Base-by-base conservation (phyloP, 345 rosid species). In the Atalantia buxifolia region DNA sequence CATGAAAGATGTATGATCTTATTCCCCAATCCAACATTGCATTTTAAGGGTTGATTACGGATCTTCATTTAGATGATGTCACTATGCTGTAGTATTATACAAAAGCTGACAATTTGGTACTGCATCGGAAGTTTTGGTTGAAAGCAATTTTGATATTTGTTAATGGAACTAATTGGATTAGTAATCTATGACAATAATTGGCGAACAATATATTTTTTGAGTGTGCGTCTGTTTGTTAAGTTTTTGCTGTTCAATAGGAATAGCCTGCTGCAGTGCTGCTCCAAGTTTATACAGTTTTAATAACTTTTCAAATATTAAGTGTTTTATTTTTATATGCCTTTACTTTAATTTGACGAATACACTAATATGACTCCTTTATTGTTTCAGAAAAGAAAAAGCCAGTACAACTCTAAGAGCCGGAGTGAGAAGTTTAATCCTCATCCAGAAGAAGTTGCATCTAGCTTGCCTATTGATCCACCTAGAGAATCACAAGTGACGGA, bases 401-500 rank as follows among this genome's bases (percentile, higher is more conserved):
- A 90, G 67, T 77, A 92, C 74, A 84, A 70, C 82, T 88, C 92
- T 48, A 93, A 92, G 90, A 94, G 99, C 87, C 85, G 97, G 48
- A 96, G 98, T 78, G 99, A 96, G 93, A 94, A 88, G 85, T 94
- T 96, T 78, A 92, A 96, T 84, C 97, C 98, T 75, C 92, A 94
- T 88, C 97, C 89, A 40, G 99, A 92, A 86, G 99, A 96, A 79
- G 97, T 87, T 80, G 99, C 99, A 61, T 96, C 99, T 42, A 98
- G 99, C 68, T 96, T 96, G 83, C 99, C 99, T 10, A 91, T 96
- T 6, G 99, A 96, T 79, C 99, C 99, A 33, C 98, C 98, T 69
- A 91, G 97, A 81, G 83, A 91, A 70, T 91, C 99, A 53, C 99
- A 94, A 74, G 92, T 84, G 31, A 76, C 81, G 68, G 99, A 94